Evolutionary conservation across 176 grass and related monocot species (phyloP).

Genomic region (Lolium multiflorum): DNA sequence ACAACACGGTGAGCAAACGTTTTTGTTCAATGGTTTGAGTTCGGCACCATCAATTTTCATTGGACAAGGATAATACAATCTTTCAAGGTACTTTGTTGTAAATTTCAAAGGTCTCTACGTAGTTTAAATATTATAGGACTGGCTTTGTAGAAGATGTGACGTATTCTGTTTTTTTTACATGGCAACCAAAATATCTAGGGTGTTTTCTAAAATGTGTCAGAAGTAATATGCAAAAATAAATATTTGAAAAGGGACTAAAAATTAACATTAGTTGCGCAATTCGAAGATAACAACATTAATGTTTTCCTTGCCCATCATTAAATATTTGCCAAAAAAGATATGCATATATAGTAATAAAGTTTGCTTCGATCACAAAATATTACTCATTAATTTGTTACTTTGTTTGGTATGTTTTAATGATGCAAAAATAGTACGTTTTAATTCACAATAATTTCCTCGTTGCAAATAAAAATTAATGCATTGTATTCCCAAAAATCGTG

Average conservation of each 20-base stretch:
- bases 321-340: neutral
- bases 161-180: no score
- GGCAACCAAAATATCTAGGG: neutral
- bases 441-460: no score
- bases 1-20: neutral
- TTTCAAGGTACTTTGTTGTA: neutral
- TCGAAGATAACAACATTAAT: neutral
- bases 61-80: neutral
- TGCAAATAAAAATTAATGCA: neutral
- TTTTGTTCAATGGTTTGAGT: neutral
- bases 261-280: neutral
- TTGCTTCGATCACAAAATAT: neutral
- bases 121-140: neutral
- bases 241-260: neutral
- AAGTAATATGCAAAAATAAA: neutral
- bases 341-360: no score
- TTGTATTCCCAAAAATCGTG: neutral
- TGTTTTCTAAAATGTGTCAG: neutral
- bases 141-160: neutral
- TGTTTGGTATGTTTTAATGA: neutral
- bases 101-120: neutral
- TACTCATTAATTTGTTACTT: neutral
- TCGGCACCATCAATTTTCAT: neutral
- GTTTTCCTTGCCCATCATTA: neutral
- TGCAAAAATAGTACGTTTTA: neutral